phyloP scores from a whole-genome alignment of 2,329 filamentous ascomycete genomes.

The Penicillium sp. region DNA sequence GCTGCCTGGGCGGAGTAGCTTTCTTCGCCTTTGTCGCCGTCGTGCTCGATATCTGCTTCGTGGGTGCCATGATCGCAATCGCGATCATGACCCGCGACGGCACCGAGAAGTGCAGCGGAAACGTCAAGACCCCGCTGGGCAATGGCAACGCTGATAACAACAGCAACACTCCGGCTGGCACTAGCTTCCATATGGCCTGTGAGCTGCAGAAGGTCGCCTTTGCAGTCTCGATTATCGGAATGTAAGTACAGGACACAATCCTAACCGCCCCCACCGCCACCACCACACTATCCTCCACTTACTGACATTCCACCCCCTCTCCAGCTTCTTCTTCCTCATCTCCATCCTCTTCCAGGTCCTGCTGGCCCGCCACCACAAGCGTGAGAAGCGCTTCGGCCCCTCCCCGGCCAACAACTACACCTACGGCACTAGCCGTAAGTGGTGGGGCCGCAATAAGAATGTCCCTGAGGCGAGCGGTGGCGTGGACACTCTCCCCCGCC shows the following conservation, averaged over 20 bases:
- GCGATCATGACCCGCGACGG: constrained; percentile 73
- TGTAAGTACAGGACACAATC: constrained; percentile 54
- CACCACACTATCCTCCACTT: not conserved
- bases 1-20: constrained; percentile 73
- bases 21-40: constrained; percentile 74
- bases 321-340: constrained; percentile 71
- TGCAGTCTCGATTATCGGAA: constrained; percentile 74
- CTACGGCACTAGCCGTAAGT: constrained; percentile 51
- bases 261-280: not conserved
- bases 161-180: constrained; percentile 51
- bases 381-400: constrained; percentile 71
- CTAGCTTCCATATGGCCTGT: constrained; percentile 64
- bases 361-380: constrained; percentile 70
- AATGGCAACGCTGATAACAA: constrained; percentile 53
- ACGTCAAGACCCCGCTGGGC: constrained; percentile 69
- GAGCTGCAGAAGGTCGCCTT: constrained; percentile 74
- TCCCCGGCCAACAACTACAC: constrained; percentile 69
- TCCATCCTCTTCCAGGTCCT: constrained; percentile 69
- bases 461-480: constrained; percentile 37
- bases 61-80: constrained; percentile 77
- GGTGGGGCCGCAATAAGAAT: constrained; percentile 47
- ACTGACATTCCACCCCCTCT: not conserved
- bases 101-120: constrained; percentile 64
- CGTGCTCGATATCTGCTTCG: constrained; percentile 74
- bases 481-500: constrained; percentile 39